Percentiles rank a stretch among this genome's conserved stretches.
These are phyloP conservation scores for Boletus rubescentipes DNA, from an alignment of 768 basidiomycete species.

Conservation along the genomic window DNA sequence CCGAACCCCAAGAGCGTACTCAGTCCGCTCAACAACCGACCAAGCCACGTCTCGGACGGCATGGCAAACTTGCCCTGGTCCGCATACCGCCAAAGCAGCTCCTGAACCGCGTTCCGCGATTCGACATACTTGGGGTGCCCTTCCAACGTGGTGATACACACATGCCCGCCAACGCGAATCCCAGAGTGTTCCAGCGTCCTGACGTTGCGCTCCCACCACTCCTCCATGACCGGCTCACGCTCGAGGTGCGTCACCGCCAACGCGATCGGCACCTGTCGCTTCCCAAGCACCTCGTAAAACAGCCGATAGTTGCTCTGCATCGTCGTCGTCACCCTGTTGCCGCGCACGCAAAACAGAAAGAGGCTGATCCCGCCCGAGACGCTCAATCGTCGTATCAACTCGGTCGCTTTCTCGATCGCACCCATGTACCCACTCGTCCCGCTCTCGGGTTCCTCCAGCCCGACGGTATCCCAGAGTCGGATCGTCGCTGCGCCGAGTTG, in stretches of 20 bases:
- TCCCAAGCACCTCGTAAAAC: constrained; percentile 42
- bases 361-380: constrained; percentile 30
- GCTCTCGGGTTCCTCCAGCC: constrained; percentile 27
- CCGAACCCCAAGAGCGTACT: constrained; percentile 14
- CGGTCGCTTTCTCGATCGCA: constrained; percentile 29
- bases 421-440: constrained; percentile 19
- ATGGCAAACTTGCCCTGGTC: constrained; percentile 27
- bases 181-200: constrained; percentile 16
- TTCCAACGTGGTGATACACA: constrained; percentile 28
- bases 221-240: constrained; percentile 29
- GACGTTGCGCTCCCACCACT: constrained; percentile 32
- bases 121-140: constrained; percentile 20
- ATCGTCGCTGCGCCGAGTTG: constrained; percentile 21
- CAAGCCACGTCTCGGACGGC: constrained; percentile 24
- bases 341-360: constrained; percentile 35
- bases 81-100: constrained; percentile 20
- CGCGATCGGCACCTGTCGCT: constrained; percentile 36
- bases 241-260: constrained; percentile 42
- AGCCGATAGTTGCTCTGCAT: constrained; percentile 33
- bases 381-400: constrained; percentile 32
- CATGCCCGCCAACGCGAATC: constrained; percentile 25
- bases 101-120: constrained; percentile 21
- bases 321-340: constrained; percentile 27
- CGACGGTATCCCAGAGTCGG: constrained; percentile 35
- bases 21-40: constrained; percentile 18